Evolutionary conservation across 139 green algal genomes (phyloP).

Genomic region (Pseudopediastrum boryanum): DNA sequence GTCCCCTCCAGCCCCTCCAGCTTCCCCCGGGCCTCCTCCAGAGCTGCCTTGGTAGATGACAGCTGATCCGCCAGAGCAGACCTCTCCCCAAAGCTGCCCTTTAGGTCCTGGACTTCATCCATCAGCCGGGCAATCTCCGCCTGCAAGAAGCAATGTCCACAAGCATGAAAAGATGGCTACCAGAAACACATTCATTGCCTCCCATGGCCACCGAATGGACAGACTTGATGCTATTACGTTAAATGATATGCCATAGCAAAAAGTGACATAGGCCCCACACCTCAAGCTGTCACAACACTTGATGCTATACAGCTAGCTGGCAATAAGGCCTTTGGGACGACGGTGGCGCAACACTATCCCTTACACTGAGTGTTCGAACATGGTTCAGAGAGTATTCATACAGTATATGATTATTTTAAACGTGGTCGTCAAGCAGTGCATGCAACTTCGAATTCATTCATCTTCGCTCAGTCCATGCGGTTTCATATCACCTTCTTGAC

Average conservation of each 20-base stretch:
- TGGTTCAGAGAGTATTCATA: too few species aligned
- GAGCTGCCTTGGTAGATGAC: neutral
- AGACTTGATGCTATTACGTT: neutral
- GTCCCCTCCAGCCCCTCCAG: conserved; percentile 10
- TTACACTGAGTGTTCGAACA: too few species aligned
- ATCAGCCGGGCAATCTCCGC: conserved; percentile 13
- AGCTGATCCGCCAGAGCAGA: conserved; percentile 1
- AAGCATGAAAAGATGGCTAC: neutral
- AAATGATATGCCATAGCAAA: too few species aligned
- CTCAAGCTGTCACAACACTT: too few species aligned
- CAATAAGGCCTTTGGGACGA: neutral
- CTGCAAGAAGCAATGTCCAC: neutral
- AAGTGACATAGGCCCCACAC: too few species aligned
- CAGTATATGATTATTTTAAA: too few species aligned
- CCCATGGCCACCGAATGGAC: neutral
- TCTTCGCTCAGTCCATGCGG: too few species aligned
- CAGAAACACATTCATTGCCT: neutral
- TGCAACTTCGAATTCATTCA: too few species aligned
- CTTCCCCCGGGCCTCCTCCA: neutral
- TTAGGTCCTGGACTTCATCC: conserved; percentile 5
- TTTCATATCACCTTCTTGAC: too few species aligned
- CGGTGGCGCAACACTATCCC: too few species aligned
- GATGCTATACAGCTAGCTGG: neutral
- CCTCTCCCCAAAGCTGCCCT: neutral
- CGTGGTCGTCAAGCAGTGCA: too few species aligned